phyloP scores from a whole-genome alignment of 768 basidiomycete species.

The Pleurotus tuoliensis region DNA sequence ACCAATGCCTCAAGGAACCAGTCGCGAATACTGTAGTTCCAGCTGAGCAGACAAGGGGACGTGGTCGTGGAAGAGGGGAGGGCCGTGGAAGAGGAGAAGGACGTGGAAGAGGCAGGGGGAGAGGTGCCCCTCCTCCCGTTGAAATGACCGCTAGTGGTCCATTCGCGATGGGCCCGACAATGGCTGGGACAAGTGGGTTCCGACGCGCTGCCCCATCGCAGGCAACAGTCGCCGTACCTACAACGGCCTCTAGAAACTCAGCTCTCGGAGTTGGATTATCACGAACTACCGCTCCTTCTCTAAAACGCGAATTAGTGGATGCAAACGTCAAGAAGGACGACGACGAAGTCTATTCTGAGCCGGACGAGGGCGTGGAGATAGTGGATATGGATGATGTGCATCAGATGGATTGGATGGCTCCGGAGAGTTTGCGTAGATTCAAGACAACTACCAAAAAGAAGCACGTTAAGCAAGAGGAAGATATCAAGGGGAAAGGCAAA shows the following conservation, averaged over 20 bases:
- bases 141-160: constrained; percentile 87
- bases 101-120: constrained; percentile 52
- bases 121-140: constrained; percentile 44
- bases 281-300: constrained; percentile 42
- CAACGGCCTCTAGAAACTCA: constrained; percentile 18
- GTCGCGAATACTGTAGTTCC: constrained; percentile 26
- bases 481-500: constrained; percentile 19
- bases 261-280: constrained; percentile 46
- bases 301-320: constrained; percentile 37
- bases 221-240: constrained; percentile 32
- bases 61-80: constrained; percentile 35
- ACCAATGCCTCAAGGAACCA: constrained; percentile 41
- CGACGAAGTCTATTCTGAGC: constrained; percentile 77
- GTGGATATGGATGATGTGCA: constrained; percentile 77
- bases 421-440: constrained; percentile 63
- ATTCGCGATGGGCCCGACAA: constrained; percentile 81
- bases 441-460: constrained; percentile 27
- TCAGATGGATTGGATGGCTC: constrained; percentile 87
- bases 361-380: constrained; percentile 84
- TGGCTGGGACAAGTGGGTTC: constrained; percentile 49
- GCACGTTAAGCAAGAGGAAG: constrained; percentile 45
- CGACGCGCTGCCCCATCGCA: constrained; percentile 52
- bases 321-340: constrained; percentile 35
- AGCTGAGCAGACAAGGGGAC: constrained; percentile 30
- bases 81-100: constrained; percentile 40